Conservation (phyloP, 2,329 filamentous ascomycete species). For the Phialocephala subalpina region DNA sequence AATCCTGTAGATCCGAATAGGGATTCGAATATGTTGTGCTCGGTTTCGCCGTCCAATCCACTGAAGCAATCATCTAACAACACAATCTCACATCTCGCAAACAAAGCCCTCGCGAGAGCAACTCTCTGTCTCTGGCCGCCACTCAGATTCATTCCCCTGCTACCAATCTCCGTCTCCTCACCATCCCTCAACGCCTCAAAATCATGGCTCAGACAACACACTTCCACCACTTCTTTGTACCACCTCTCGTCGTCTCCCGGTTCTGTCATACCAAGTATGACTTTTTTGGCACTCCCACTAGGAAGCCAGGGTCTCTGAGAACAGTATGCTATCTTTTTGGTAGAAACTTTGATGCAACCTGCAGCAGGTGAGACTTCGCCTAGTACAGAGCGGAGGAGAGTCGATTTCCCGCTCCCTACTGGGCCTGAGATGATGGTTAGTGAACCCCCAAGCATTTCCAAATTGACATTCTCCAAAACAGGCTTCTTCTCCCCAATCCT, state of each 20-base stretch:
- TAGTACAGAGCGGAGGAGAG: slow-evolving; percentile 40
- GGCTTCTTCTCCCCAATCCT: slow-evolving; percentile 12
- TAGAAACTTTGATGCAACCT: slow-evolving; percentile 41
- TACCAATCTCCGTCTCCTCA: slow-evolving; percentile 50
- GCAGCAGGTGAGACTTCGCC: slow-evolving; percentile 39
- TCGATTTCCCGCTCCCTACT: slow-evolving; percentile 44
- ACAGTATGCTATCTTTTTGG: slow-evolving; percentile 46
- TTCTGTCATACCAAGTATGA: slow-evolving; percentile 38
- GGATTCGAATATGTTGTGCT: slow-evolving; percentile 50
- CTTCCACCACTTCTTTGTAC: slow-evolving; percentile 44
- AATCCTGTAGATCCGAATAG: slow-evolving; percentile 53
- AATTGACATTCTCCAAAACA: slow-evolving; percentile 26
- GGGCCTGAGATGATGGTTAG: slow-evolving; percentile 37
- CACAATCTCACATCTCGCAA: slow-evolving; percentile 48
- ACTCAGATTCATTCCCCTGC: slow-evolving; percentile 50
- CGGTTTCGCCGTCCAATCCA: slow-evolving; percentile 54
- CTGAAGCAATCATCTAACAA: slow-evolving; percentile 58
- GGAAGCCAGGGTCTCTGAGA: slow-evolving; percentile 50
- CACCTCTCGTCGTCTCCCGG: slow-evolving; percentile 35
- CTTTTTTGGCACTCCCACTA: slow-evolving; percentile 44
- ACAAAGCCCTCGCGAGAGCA: slow-evolving; percentile 56
- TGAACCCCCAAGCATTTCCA: slow-evolving; percentile 29
- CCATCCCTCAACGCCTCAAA: slow-evolving; percentile 43
- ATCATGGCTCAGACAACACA: slow-evolving; percentile 36
- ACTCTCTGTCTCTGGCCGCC: slow-evolving; percentile 54